These are phyloP conservation scores for Pichia ethanolica DNA, from an alignment of 805 yeast genomes.

Conservation along the genomic window DNA sequence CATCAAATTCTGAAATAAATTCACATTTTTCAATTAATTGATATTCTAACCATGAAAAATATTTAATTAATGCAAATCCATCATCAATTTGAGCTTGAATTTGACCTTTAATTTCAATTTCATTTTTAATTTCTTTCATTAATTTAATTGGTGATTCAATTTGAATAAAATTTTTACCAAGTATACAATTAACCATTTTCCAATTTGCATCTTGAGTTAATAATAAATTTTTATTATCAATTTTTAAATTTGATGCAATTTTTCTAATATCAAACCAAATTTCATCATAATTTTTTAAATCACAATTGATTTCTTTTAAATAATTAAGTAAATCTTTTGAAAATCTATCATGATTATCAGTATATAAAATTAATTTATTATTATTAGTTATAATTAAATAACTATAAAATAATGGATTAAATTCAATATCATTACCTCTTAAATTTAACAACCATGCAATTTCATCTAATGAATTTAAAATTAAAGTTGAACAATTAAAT, in stretches of 20 bases:
- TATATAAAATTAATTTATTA: constrained; percentile 32
- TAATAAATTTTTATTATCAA: constrained; percentile 29
- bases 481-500: constrained; percentile 20
- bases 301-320: constrained; percentile 38
- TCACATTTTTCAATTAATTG: constrained; percentile 35
- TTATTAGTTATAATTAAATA: constrained; percentile 40
- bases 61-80: constrained; percentile 46
- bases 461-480: constrained; percentile 62
- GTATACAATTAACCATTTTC: constrained; percentile 51
- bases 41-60: constrained; percentile 53
- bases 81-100: constrained; percentile 48
- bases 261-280: constrained; percentile 38
- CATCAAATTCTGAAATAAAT: constrained; percentile 55
- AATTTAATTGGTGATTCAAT: constrained; percentile 52
- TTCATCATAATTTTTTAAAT: constrained; percentile 34
- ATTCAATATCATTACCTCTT: constrained; percentile 51
- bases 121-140: constrained; percentile 46
- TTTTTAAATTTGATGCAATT: constrained; percentile 25
- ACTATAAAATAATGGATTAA: constrained; percentile 46
- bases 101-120: constrained; percentile 43
- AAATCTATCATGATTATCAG: constrained; percentile 34
- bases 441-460: constrained; percentile 87
- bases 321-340: constrained; percentile 29
- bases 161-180: constrained; percentile 31
- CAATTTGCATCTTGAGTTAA: constrained; percentile 58